phyloP scores from a whole-genome alignment of 352 stramenopile genomes.

The Phytophthora constricta region DNA sequence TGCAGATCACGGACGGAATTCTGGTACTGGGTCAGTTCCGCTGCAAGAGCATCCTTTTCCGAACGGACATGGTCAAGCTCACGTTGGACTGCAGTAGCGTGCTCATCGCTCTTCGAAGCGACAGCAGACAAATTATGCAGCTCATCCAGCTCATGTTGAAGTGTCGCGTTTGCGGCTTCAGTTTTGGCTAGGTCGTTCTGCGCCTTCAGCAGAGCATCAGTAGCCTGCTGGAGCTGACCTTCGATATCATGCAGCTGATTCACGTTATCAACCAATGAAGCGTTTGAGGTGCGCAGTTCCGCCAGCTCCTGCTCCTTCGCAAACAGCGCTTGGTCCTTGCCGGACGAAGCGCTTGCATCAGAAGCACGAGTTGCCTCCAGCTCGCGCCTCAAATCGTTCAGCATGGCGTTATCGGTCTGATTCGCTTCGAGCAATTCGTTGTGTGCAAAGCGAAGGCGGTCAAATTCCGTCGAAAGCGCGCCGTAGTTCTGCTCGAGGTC shows the following conservation, averaged over 20 bases:
- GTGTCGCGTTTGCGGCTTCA: constrained; percentile 28
- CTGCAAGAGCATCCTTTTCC: constrained; percentile 30
- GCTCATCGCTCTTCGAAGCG: constrained; percentile 47
- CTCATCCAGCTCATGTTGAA: constrained; percentile 49
- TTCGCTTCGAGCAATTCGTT: constrained; percentile 38
- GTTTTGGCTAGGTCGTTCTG: constrained; percentile 45
- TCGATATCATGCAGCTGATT: constrained; percentile 42
- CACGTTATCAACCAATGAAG: constrained; percentile 25
- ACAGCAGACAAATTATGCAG: constrained; percentile 40
- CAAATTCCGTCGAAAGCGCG: constrained; percentile 49
- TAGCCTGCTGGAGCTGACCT: constrained; percentile 38
- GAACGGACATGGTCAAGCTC: constrained; percentile 38
- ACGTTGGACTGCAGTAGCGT: constrained; percentile 24
- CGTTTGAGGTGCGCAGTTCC: constrained; percentile 35
- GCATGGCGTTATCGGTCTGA: constrained; percentile 25
- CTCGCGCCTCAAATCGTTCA: constrained; percentile 36
- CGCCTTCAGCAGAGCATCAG: constrained; percentile 34
- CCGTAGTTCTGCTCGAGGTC: constrained; percentile 50
- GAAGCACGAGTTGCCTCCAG: constrained; percentile 36
- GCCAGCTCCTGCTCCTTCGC: constrained; percentile 38
- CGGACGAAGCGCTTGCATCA: constrained; percentile 8
- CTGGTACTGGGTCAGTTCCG: constrained; percentile 29
- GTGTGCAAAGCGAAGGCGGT: constrained; percentile 40
- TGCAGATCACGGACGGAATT: constrained; percentile 33
- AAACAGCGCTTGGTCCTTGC: constrained; percentile 38